These are phyloP conservation scores for Papiliotrema laurentii DNA, from an alignment of 1,284 basidiomycete species.

Conservation along the genomic window DNA sequence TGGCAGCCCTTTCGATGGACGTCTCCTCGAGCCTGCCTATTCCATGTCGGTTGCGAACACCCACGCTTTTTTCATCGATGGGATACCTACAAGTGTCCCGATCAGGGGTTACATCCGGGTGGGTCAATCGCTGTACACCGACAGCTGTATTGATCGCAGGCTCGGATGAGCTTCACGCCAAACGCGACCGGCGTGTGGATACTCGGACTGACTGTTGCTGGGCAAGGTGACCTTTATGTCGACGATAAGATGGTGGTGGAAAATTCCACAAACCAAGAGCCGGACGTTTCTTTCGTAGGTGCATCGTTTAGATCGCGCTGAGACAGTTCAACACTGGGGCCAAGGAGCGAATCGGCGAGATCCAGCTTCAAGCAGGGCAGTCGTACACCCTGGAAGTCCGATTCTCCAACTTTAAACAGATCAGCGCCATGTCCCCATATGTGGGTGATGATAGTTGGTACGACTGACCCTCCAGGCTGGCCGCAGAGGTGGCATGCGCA, in stretches of 20 bases:
- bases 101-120: neutral
- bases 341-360: neutral
- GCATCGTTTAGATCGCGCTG: neutral
- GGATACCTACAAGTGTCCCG: neutral
- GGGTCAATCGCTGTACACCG: too few species aligned
- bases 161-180: neutral
- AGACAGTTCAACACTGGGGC: neutral
- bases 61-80: neutral
- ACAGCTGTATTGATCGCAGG: too few species aligned
- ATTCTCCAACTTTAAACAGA: neutral
- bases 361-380: neutral
- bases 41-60: neutral
- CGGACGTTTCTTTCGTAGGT: conserved; percentile 7
- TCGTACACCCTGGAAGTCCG: neutral
- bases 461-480: neutral
- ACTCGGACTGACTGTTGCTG: neutral
- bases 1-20: too few species aligned
- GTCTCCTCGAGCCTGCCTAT: too few species aligned
- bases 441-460: too few species aligned
- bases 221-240: conserved; percentile 48
- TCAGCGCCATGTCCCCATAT: neutral
- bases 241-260: conserved; percentile 58
- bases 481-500: neutral
- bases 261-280: conserved; percentile 57
- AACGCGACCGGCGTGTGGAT: neutral